Evolutionary conservation across 208 protist species (phyloP), one percentile per base, ranked within the genome.

Genomic region (Leishmania arabica): DNA sequence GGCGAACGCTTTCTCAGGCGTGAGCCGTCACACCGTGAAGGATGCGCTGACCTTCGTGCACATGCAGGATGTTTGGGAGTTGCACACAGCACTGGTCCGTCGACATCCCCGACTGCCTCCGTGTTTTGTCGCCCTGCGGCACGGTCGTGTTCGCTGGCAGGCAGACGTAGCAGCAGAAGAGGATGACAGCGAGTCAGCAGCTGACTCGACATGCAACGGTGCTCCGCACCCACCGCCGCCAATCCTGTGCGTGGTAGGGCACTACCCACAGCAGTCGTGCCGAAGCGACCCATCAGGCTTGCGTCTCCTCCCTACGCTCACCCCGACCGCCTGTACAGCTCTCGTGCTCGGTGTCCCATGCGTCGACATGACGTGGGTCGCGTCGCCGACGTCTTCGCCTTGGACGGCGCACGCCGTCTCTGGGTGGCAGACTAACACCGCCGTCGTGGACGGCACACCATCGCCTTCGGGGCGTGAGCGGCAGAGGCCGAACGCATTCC

Each of bases 331-430:
- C 42, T 85, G 82, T 51, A 85, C 77, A 19, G 77, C 82, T 4
- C 69, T 79, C 24, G 70, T 85, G 42, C 49, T 85, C 24, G 64
- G 77, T 49, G 82, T 85, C 2, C 82, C 82, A 54, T 85, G 82
- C 37, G 1, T 85, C 9, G 82, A 85, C 54, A 71, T 80, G 34
- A 40, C 40, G 0, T 77, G 66, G 53, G 51, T 84, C 21, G 2
- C 40, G 24, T 64, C 79, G 6, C 24, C 58, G n/a, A 66, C 72
- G 9, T 76, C 72, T 42, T 60, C 19, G 34, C 31, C 72, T 45
- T 58, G 51, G 51, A 76, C 51, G 51, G 47, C 49, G 51, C 45
- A 73, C 45, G 45, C 69, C 42, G 69, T 73, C 21, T 54, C 42
- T 53, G 69, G 45, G 45, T 51, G 69, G 69, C 8, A n/a, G 13